A percentile compares a stretch with the other conserved stretches of the same genome.
Conservation (phyloP, 2,329 filamentous ascomycete genomes). For the Colletotrichum orbiculare region DNA sequence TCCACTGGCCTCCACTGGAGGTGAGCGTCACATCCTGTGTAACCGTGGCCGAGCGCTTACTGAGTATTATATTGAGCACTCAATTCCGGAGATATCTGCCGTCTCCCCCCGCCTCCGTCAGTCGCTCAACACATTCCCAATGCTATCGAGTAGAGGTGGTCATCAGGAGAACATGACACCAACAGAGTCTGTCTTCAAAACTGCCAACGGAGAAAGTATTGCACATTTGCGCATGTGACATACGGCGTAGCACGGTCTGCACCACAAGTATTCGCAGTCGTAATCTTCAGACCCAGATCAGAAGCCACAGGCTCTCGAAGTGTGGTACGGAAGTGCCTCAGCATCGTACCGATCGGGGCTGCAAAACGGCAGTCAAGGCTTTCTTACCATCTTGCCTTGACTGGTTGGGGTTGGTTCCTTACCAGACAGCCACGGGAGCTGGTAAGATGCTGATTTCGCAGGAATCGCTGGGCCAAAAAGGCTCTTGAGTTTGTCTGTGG, state of each 20-base stretch:
- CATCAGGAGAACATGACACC: no score
- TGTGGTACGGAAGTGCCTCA: not conserved
- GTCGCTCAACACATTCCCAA: no score
- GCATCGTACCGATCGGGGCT: constrained; percentile 15
- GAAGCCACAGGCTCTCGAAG: not conserved
- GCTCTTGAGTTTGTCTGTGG: constrained; percentile 6
- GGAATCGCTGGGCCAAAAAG: constrained; percentile 14
- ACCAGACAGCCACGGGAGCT: constrained; percentile 26
- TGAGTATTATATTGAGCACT: not conserved
- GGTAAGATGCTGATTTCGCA: constrained; percentile 24
- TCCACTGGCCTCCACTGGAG: constrained; percentile 17
- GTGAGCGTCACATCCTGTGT: constrained; percentile 16
- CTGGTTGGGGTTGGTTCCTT: constrained; percentile 23
- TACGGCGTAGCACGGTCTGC: not conserved
- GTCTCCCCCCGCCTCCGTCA: no score
- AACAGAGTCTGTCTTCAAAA: no score
- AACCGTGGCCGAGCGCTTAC: constrained; percentile 7
- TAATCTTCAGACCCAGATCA: constrained; percentile 11
- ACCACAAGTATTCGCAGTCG: not conserved
- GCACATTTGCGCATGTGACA: no score
- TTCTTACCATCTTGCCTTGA: constrained; percentile 17
- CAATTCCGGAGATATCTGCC: no score
- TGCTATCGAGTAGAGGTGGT: no score
- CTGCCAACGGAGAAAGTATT: no score
- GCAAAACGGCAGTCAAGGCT: constrained; percentile 22